phyloP scores from a whole-genome alignment of 2,329 filamentous ascomycete species.

The Knoxdaviesia proteae region DNA sequence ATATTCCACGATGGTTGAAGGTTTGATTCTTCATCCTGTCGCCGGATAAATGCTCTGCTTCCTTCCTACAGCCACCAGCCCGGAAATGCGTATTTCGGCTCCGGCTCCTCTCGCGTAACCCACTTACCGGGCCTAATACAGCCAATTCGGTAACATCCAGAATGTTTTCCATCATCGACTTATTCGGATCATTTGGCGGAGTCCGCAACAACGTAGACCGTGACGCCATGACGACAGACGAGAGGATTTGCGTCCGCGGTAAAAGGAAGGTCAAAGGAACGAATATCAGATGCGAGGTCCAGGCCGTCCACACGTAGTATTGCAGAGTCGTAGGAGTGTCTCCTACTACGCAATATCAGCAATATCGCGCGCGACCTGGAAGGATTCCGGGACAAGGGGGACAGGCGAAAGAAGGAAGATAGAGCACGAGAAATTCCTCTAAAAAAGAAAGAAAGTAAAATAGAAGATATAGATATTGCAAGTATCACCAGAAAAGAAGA shows the following conservation, averaged over 20 bases:
- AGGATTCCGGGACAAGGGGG: neutral
- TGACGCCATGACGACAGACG: slow-evolving; percentile 1
- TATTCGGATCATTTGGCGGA: slow-evolving; percentile 48
- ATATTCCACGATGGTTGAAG: neutral
- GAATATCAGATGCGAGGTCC: too few relatives aligned
- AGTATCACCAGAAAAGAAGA: neutral
- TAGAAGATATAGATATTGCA: neutral
- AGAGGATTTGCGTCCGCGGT: neutral
- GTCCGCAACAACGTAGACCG: slow-evolving; percentile 36
- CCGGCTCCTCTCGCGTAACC: neutral
- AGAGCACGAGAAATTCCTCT: neutral
- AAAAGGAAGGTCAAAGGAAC: neutral
- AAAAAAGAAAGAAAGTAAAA: neutral
- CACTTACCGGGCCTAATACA: slow-evolving; percentile 50
- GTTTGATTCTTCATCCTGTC: too few relatives aligned
- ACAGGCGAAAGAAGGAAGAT: neutral
- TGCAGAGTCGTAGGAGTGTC: too few relatives aligned
- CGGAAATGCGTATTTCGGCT: neutral
- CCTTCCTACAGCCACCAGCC: too few relatives aligned
- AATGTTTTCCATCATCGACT: slow-evolving; percentile 72
- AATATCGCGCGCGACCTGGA: too few relatives aligned
- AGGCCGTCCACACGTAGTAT: too few relatives aligned
- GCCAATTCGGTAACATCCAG: slow-evolving; percentile 66
- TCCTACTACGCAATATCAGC: too few relatives aligned
- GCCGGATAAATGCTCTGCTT: too few relatives aligned